These are phyloP conservation scores for Mycena epipterygia DNA, from an alignment of 768 basidiomycete species.

Conservation along the genomic window DNA sequence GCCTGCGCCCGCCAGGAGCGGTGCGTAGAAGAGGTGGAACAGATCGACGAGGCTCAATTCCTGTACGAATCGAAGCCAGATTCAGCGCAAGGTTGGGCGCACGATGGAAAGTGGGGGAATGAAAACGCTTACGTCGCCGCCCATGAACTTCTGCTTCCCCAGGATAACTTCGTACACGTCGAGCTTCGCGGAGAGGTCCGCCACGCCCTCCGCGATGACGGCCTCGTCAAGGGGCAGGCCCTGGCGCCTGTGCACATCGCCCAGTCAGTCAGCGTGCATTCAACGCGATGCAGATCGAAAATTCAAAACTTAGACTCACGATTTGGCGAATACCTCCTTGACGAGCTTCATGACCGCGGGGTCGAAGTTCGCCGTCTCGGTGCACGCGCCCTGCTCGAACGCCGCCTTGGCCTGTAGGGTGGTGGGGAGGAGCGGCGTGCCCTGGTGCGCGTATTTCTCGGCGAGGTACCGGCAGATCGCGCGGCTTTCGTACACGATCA, in stretches of 20 bases:
- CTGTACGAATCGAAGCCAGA: constrained; percentile 17
- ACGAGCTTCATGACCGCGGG: constrained; percentile 57
- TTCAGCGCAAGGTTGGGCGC: no score
- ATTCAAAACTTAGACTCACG: constrained; percentile 46
- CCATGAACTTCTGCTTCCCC: constrained; percentile 67
- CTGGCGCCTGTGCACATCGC: constrained; percentile 25
- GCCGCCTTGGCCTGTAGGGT: not conserved
- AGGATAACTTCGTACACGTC: constrained; percentile 74
- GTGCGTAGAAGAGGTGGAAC: constrained; percentile 64
- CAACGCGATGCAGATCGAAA: not conserved
- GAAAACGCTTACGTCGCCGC: constrained; percentile 45
- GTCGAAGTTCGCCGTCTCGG: constrained; percentile 60
- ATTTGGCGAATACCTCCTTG: constrained; percentile 64
- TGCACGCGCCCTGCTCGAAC: constrained; percentile 6
- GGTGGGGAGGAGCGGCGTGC: constrained; percentile 37
- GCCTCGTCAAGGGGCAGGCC: constrained; percentile 50
- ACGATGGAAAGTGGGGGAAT: no score
- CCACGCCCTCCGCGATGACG: constrained; percentile 41
- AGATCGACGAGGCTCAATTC: constrained; percentile 70
- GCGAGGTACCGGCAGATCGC: constrained; percentile 50
- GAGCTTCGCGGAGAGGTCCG: constrained; percentile 56
- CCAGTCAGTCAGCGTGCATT: not conserved
- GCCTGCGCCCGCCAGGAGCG: constrained; percentile 38
- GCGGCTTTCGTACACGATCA: constrained; percentile 45
- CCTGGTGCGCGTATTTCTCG: constrained; percentile 4